Conservation (phyloP, 2,329 filamentous ascomycete species). For the Pezicula carpinea region DNA sequence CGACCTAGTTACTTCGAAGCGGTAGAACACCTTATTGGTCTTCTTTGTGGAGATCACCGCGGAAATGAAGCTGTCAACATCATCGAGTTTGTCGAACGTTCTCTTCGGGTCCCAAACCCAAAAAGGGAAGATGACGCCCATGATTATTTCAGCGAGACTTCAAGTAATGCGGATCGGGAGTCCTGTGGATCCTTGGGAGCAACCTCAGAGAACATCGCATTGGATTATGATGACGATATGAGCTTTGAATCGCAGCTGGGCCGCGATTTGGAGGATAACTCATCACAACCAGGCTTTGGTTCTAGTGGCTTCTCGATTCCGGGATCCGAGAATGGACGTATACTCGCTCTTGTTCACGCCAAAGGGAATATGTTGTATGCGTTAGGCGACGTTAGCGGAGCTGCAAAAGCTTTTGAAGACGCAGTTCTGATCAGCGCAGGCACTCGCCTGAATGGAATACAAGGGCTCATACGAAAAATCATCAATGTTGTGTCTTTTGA, state of each 20-base stretch:
- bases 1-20: constrained; percentile 90
- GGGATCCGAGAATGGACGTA: constrained; percentile 83
- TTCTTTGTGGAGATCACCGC: constrained; percentile 77
- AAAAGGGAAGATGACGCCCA: constrained; percentile 40
- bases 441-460: constrained; percentile 63
- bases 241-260: constrained; percentile 12
- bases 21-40: constrained; percentile 85
- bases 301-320: constrained; percentile 82
- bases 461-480: constrained; percentile 73
- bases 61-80: constrained; percentile 81
- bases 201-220: constrained; percentile 21
- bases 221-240: constrained; percentile 24
- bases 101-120: constrained; percentile 49
- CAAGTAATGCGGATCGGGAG: constrained; percentile 41
- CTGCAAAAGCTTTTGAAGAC: constrained; percentile 89
- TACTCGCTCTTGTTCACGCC: constrained; percentile 89
- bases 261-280: constrained; percentile 15
- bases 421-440: constrained; percentile 86
- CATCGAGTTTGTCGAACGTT: constrained; percentile 78
- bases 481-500: constrained; percentile 61
- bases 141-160: constrained; percentile 55
- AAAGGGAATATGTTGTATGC: constrained; percentile 99
- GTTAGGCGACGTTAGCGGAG: constrained; percentile 73
- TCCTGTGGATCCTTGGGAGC: constrained; percentile 19
- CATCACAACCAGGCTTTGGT: constrained; percentile 48